Conservation (phyloP, 2,329 filamentous ascomycete species). For the Nemania sp. region DNA sequence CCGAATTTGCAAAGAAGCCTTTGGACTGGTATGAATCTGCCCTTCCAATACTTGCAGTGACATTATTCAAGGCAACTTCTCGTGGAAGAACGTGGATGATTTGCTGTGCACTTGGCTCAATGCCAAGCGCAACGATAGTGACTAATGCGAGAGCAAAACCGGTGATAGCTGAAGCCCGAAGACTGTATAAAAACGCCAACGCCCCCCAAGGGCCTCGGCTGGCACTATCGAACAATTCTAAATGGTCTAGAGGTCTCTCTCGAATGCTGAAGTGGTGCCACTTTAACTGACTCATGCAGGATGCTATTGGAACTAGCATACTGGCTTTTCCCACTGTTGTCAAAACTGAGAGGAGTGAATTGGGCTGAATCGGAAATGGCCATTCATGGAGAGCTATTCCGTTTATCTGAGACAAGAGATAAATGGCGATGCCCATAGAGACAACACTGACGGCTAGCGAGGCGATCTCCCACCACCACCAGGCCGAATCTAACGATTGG, state of each 20-base stretch:
- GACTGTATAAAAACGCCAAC: neutral
- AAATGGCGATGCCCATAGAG: conserved; percentile 7
- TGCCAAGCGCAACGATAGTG: conserved; percentile 18
- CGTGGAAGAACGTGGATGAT: conserved; percentile 5
- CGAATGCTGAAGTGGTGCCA: conserved; percentile 13
- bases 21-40: conserved; percentile 1
- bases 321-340: conserved; percentile 15
- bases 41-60: neutral
- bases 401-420: conserved; percentile 1
- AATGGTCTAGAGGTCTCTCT: conserved; percentile 1
- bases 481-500: too few species aligned
- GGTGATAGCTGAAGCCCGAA: conserved; percentile 10
- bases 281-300: conserved; percentile 21
- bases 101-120: conserved; percentile 21
- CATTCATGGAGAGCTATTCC: conserved; percentile 3
- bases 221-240: conserved; percentile 20
- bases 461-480: conserved; percentile 14
- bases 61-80: conserved; percentile 11
- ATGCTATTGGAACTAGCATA: conserved; percentile 14
- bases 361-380: conserved; percentile 16
- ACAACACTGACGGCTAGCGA: conserved; percentile 7
- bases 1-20: neutral
- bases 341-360: conserved; percentile 17
- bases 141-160: conserved; percentile 13
- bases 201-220: conserved; percentile 23